Percentiles rank a stretch among this genome's conserved stretches.
Conservation (phyloP, 768 basidiomycete genomes). For the Clitopilus hobsonii region DNA sequence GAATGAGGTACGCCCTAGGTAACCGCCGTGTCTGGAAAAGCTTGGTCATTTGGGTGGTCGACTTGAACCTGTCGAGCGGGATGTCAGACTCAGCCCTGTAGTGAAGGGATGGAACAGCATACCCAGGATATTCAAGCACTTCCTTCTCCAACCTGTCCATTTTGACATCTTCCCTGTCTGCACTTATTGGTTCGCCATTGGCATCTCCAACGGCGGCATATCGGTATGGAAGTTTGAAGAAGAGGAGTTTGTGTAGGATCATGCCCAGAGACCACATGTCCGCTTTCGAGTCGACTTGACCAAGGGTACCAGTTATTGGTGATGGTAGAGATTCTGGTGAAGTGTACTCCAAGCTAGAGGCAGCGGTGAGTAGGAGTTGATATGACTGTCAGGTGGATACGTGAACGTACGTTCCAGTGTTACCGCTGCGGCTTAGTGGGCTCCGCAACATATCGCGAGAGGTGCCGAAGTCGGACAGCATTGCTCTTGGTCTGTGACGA, state of each 20-base stretch:
- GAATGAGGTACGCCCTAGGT: conserved; percentile 62
- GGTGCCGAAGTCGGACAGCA: conserved; percentile 95
- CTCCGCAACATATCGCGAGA: conserved; percentile 85
- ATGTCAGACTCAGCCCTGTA: not conserved
- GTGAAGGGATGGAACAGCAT: conserved; percentile 16
- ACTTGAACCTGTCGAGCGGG: conserved; percentile 38
- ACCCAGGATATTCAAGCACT: conserved; percentile 75
- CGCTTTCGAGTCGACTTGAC: conserved; percentile 77
- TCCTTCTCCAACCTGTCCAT: conserved; percentile 69
- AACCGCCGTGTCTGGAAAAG: conserved; percentile 70
- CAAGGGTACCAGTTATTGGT: conserved; percentile 57
- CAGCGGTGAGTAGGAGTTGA: not conserved
- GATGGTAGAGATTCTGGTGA: conserved; percentile 84
- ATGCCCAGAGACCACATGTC: conserved; percentile 99
- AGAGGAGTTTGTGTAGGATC: conserved; percentile 90
- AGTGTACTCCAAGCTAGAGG: conserved; percentile 71
- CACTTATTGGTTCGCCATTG: conserved; percentile 33
- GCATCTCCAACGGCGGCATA: conserved; percentile 62
- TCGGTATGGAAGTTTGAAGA: conserved; percentile 84
- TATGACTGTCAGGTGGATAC: not conserved
- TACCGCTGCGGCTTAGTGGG: conserved; percentile 71
- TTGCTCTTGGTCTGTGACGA: conserved; percentile 71
- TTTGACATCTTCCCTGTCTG: conserved; percentile 51
- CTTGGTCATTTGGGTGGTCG: conserved; percentile 42
- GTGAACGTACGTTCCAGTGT: conserved; percentile 83